A percentile compares a stretch with the other conserved stretches of the same genome.
phyloP scores from a whole-genome alignment of 1,284 basidiomycete species.

The Laetiporus sulphureus region DNA sequence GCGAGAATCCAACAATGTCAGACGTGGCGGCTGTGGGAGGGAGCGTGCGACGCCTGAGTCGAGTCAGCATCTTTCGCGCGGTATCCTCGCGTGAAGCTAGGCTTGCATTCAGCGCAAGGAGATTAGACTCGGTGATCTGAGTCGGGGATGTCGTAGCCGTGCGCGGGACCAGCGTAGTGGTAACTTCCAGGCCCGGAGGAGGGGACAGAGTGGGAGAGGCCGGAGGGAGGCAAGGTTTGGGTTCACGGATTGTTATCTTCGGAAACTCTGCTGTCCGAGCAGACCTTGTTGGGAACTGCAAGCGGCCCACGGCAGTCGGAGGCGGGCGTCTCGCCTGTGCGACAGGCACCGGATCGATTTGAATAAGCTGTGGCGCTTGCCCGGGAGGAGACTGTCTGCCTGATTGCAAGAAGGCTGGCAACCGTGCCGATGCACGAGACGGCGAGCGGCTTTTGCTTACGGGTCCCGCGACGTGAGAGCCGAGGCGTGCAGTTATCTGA shows the following conservation, averaged over 20 bases:
- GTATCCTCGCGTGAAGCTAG: conserved; percentile 41
- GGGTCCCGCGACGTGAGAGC: conserved; percentile 22
- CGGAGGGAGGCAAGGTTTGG: conserved; percentile 19
- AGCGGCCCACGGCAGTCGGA: conserved; percentile 41
- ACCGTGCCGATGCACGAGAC: conserved; percentile 25
- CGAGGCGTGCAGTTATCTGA: conserved; percentile 62
- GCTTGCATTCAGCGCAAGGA: conserved; percentile 33
- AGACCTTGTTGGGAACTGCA: conserved; percentile 31
- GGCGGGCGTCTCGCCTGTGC: too few species aligned
- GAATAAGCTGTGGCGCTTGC: not conserved
- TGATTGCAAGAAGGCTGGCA: conserved; percentile 40
- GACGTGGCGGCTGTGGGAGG: conserved; percentile 21
- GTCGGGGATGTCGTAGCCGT: conserved; percentile 36
- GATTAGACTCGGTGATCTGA: conserved; percentile 47
- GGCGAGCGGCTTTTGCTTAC: conserved; percentile 17
- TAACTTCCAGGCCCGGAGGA: conserved; percentile 39
- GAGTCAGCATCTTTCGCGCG: conserved; percentile 57
- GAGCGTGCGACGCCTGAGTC: conserved; percentile 48
- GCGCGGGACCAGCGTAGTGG: conserved; percentile 43
- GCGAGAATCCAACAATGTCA: conserved; percentile 17
- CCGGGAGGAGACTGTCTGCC: conserved; percentile 13
- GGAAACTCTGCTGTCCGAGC: conserved; percentile 21
- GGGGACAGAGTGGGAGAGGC: conserved; percentile 29
- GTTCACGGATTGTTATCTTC: conserved; percentile 20
- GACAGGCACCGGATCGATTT: conserved; percentile 26